Base-by-base conservation (phyloP, 352 stramenopile genomes). In the Phytopythium kandeliae region DNA sequence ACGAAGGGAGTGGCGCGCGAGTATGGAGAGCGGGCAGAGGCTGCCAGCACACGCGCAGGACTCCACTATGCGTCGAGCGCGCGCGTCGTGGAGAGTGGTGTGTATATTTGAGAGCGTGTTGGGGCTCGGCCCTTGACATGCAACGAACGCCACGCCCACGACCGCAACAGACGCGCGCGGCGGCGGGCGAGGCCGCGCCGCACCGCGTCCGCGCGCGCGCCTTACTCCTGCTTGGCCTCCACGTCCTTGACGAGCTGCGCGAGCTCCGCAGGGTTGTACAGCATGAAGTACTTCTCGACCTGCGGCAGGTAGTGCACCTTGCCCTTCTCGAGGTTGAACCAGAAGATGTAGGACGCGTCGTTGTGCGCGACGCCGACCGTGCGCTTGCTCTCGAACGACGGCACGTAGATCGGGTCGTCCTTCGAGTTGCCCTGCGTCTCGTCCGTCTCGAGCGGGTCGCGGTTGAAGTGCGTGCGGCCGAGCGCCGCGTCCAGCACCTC, bases 271-370 rank as follows among this genome's bases (percentile, higher is more conserved):
- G 81, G 79, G 76, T 94, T 92, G 78, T 92, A 90, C 30, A 94
- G 71, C 84, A 87, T 68, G 74, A 94, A 94, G 71, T 94, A 94
- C 81, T 94, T 94, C 63, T 89, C 79, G 60, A 92, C 87, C 62
- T 73, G 62, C 48, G 84, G 84, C 56, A 94, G 67, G 69, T 94
- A 86, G 76, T 92, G 75, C 51, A 91, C 75, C 74, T 92, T 87
- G 67, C 81, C 84, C 78, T 94, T 86, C 45, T 72, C 67, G 57
- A 94, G 68, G 61, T 79, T 94, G 67, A 94, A 94, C 75, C 78
- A 94, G 69, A 85, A 89, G 36, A 94, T 61, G 68, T 94, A 94
- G 54, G 78, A 89, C 52, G 84, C 85, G 69, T 94, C 84, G 64
- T 94, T 94, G 73, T 94, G 84, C 55, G 84, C 89, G 56, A 94